phyloP scores from a whole-genome alignment of 2,329 filamentous ascomycete genomes.

The Paecilomyces dactylethromorphus region DNA sequence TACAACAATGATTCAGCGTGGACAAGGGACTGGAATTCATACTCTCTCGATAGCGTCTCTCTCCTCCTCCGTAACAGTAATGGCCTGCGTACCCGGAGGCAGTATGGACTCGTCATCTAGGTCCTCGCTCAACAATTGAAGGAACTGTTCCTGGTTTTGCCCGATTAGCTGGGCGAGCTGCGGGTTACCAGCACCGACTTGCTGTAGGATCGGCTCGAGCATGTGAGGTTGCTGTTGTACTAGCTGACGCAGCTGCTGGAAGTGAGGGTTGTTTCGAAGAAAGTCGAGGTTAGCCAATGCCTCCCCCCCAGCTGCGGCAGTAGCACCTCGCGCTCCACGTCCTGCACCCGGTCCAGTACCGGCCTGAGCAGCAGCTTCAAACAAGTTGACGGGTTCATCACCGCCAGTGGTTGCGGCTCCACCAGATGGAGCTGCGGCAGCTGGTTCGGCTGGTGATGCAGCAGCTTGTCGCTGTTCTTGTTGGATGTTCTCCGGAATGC shows the following conservation, averaged over 20 bases:
- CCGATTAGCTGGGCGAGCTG: conserved; percentile 89
- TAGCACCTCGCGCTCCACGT: conserved; percentile 30
- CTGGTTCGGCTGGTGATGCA: conserved; percentile 39
- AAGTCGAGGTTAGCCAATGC: conserved; percentile 81
- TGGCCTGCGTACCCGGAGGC: conserved; percentile 81
- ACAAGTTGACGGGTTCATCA: conserved; percentile 74
- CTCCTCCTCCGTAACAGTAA: conserved; percentile 92
- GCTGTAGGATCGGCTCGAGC: conserved; percentile 96
- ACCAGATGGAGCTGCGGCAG: conserved; percentile 30
- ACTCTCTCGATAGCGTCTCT: conserved; percentile 94
- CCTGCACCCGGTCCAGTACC: conserved; percentile 45
- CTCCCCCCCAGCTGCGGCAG: conserved; percentile 46
- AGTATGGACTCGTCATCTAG: conserved; percentile 69
- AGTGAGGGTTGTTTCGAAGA: conserved; percentile 89
- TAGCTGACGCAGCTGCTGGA: conserved; percentile 93
- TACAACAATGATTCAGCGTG: conserved; percentile 2
- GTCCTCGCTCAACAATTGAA: conserved; percentile 83
- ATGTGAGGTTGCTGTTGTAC: conserved; percentile 97
- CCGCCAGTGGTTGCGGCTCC: conserved; percentile 29
- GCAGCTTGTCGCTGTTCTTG: conserved; percentile 58
- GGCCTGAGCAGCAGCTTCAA: conserved; percentile 83
- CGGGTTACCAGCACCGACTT: conserved; percentile 90
- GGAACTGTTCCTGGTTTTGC: conserved; percentile 86
- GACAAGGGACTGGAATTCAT: conserved; percentile 30
- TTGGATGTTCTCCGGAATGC: conserved; percentile 79